Percentiles rank a stretch among this genome's conserved stretches.
Evolutionary conservation across 495 filamentous ascomycete species (phyloP).

Genomic region (Penicillium pancosmium): DNA sequence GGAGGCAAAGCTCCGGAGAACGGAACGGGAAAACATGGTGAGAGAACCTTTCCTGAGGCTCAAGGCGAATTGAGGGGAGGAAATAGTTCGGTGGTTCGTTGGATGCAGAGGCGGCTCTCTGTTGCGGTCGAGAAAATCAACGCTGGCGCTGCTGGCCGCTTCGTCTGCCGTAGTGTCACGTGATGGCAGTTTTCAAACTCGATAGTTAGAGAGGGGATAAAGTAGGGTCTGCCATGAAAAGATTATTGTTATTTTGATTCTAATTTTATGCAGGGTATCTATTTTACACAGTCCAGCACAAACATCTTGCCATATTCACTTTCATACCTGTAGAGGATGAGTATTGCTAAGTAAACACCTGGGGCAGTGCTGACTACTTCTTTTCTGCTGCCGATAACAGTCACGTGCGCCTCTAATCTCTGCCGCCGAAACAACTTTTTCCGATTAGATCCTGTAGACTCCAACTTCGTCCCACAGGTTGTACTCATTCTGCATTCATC

Average conservation of each 20-base stretch:
- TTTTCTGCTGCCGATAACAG: constrained; percentile 23
- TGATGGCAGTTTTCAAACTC: constrained; percentile 7
- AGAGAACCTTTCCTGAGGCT: constrained; percentile 11
- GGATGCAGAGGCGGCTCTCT: constrained; percentile 18
- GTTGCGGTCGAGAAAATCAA: constrained; percentile 37
- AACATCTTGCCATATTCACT: no score
- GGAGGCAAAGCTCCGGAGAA: constrained; percentile 38
- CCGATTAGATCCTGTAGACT: constrained; percentile 34
- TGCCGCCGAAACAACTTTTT: constrained; percentile 43
- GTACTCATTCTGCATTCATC: constrained; percentile 30
- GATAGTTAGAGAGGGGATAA: no score
- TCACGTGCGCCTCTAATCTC: constrained; percentile 33
- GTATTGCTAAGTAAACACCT: no score
- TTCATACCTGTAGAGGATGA: no score
- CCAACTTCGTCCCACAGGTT: constrained; percentile 22
- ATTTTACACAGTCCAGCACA: no score
- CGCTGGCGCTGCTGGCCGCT: constrained; percentile 30
- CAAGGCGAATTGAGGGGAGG: constrained; percentile 16
- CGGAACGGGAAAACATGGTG: constrained; percentile 48
- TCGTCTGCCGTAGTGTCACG: constrained; percentile 35
- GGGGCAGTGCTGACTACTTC: no score
- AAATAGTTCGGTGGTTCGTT: constrained; percentile 18
- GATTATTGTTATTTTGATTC: not conserved
- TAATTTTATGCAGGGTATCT: no score
- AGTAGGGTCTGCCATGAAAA: not conserved